These are phyloP conservation scores for Pythium rhizo-oryzae DNA, from an alignment of 352 stramenopile genomes.

Conservation along the genomic window DNA sequence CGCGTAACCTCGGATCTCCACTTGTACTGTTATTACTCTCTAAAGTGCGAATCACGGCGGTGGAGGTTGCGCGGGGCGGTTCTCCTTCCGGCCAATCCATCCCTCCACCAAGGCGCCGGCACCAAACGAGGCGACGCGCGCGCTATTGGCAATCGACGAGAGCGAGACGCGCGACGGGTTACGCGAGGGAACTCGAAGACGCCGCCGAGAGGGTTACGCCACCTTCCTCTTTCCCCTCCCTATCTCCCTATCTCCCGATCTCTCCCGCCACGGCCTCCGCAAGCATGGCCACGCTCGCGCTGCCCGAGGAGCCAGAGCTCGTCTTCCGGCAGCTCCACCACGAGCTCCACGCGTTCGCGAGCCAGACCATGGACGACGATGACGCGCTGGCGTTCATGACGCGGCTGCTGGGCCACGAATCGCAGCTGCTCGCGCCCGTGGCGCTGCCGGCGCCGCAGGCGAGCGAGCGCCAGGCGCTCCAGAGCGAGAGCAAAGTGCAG, in stretches of 20 bases:
- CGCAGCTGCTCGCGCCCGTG: slow-evolving; percentile 49
- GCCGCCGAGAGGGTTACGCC: background rate
- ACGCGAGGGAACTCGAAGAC: background rate
- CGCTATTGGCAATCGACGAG: slow-evolving; percentile 1
- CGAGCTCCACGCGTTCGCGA: slow-evolving; percentile 66
- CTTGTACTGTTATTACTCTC: background rate
- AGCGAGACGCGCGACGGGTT: too few relatives aligned
- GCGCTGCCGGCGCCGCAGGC: slow-evolving; percentile 39
- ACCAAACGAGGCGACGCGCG: slow-evolving; percentile 7
- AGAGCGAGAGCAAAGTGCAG: slow-evolving; percentile 55
- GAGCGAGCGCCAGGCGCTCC: slow-evolving; percentile 58
- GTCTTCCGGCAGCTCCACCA: slow-evolving; percentile 75
- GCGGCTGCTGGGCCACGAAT: slow-evolving; percentile 45
- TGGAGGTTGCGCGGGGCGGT: slow-evolving; percentile 23
- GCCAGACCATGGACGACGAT: slow-evolving; percentile 66
- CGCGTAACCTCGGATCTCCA: slow-evolving; percentile 12
- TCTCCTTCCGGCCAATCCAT: slow-evolving; percentile 20
- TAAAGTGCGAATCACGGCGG: slow-evolving; percentile 16
- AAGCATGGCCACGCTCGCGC: slow-evolving; percentile 27
- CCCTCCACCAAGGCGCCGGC: slow-evolving; percentile 9
- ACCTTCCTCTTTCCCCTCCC: background rate
- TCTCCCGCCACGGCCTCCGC: background rate
- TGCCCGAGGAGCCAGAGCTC: slow-evolving; percentile 63
- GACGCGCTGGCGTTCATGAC: slow-evolving; percentile 60
- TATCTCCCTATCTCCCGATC: background rate